Conservation (phyloP, 768 basidiomycete species). For the Boletus sp. region DNA sequence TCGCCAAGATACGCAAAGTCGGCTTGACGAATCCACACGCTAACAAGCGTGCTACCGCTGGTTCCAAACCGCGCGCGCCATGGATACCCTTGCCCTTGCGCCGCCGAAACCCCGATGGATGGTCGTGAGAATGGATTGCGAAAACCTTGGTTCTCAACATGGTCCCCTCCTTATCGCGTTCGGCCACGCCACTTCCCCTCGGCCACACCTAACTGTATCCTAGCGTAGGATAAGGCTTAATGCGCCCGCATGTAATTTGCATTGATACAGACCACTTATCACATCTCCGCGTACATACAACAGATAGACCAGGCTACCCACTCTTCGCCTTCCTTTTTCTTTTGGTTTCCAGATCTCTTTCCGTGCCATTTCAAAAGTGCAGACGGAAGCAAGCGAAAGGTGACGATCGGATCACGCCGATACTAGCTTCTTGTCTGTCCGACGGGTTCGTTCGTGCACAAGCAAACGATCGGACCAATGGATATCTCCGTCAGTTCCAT, state of each 20-base stretch:
- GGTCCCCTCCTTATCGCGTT: conserved; percentile 11
- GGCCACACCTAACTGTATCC: not conserved
- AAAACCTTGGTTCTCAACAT: not conserved
- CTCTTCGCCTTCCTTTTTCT: not conserved
- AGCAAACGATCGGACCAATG: not conserved
- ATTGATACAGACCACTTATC: conserved; percentile 3
- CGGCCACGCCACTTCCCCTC: not conserved
- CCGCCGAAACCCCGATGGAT: conserved; percentile 39
- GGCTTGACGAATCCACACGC: conserved; percentile 36
- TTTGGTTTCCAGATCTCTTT: conserved; percentile 9
- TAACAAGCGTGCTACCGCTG: conserved; percentile 10
- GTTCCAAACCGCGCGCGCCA: conserved; percentile 20
- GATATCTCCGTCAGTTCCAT: conserved; percentile 7
- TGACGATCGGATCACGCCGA: conserved; percentile 5
- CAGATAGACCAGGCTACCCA: conserved; percentile 8
- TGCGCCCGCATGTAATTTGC: conserved; percentile 4
- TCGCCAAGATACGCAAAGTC: conserved; percentile 47
- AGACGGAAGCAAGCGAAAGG: not conserved
- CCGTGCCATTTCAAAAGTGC: not conserved
- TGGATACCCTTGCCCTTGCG: conserved; percentile 42
- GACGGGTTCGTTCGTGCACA: not conserved
- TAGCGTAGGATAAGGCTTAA: conserved; percentile 21
- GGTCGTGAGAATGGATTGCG: conserved; percentile 32
- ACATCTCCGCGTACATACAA: conserved; percentile 15
- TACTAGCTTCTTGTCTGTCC: not conserved